A percentile compares a stretch with the other conserved stretches of the same genome.
Conservation (phyloP, 2,329 filamentous ascomycete species). For the Leptographium flavum region DNA sequence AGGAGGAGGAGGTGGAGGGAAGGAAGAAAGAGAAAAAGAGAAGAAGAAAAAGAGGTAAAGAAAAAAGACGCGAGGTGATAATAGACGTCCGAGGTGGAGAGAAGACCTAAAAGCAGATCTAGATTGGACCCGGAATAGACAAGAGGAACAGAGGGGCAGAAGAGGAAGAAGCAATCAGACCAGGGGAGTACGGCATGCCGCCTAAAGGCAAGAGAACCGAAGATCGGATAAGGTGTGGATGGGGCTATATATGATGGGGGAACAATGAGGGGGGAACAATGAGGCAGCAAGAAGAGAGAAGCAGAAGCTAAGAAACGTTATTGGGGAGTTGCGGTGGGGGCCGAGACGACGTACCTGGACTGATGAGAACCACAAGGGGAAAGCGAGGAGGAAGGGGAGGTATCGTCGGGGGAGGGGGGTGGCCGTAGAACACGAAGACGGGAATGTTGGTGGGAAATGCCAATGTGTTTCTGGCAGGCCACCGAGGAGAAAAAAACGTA, state of each 20-base stretch:
- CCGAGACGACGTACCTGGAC: background rate
- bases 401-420: background rate
- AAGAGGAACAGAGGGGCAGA: background rate
- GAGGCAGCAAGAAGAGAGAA: background rate
- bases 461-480: background rate
- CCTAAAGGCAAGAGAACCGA: background rate
- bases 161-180: background rate
- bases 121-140: background rate
- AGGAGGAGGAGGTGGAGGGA: background rate
- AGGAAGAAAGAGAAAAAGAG: background rate
- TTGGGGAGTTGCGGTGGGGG: background rate
- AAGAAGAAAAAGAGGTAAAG: background rate
- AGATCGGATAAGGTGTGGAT: background rate
- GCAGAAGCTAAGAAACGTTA: background rate
- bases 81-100: background rate
- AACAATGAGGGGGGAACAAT: background rate
- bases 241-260: conserved; percentile 1
- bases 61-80: background rate
- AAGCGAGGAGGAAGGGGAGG: background rate
- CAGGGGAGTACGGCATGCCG: background rate
- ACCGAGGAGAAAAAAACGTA: background rate
- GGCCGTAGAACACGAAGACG: background rate
- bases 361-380: background rate
- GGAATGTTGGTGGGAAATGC: background rate
- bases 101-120: background rate